Percentiles rank a stretch among this genome's conserved stretches.
These are phyloP conservation scores for Salix dunnii DNA, from an alignment of 345 rosid species.

Conservation along the genomic window DNA sequence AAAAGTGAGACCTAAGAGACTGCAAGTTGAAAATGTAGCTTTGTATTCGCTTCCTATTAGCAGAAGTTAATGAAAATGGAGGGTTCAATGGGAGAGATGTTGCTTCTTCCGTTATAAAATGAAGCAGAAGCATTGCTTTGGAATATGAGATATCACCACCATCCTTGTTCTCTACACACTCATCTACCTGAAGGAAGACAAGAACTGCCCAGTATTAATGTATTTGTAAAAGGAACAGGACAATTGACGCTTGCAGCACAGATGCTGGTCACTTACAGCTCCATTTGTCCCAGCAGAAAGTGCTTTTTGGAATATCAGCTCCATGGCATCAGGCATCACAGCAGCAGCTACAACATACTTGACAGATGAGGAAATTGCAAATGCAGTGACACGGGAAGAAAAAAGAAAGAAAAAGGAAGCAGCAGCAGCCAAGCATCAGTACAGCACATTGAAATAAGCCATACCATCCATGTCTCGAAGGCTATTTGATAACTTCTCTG, in stretches of 20 bases:
- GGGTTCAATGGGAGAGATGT: constrained; percentile 51
- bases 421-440: background rate
- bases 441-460: constrained; percentile 19
- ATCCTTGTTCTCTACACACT: constrained; percentile 50
- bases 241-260: background rate
- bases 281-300: constrained; percentile 56
- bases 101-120: constrained; percentile 63
- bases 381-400: constrained; percentile 10
- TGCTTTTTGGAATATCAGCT: constrained; percentile 56
- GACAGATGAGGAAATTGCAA: constrained; percentile 14
- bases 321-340: constrained; percentile 82
- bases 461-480: constrained; percentile 52
- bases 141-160: constrained; percentile 54
- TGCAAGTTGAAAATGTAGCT: constrained; percentile 53
- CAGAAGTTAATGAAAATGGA: constrained; percentile 47
- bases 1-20: constrained; percentile 45
- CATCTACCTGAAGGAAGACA: constrained; percentile 49
- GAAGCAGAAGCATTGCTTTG: constrained; percentile 60
- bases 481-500: constrained; percentile 53
- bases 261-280: constrained; percentile 43
- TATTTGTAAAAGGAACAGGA: background rate
- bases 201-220: background rate
- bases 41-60: constrained; percentile 48
- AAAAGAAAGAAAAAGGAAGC: background rate
- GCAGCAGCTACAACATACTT: constrained; percentile 45